Evolutionary conservation across 2,329 filamentous ascomycete genomes (phyloP).

Genomic region (Fusarium metavorans): DNA sequence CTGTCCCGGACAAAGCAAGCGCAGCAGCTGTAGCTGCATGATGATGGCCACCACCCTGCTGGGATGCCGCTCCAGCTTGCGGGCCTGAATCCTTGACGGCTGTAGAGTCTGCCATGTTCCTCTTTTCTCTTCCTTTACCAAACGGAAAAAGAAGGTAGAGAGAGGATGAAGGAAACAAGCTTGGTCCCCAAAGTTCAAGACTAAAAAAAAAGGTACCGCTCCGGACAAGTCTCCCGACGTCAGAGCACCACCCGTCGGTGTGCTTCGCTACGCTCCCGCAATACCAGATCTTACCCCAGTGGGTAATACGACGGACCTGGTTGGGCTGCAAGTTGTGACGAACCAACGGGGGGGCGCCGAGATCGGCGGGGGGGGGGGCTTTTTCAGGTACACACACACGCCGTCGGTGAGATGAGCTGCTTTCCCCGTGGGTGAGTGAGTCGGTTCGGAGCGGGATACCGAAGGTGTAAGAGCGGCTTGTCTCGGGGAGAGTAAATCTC

Average conservation of each 20-base stretch:
- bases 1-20: conserved; percentile 37
- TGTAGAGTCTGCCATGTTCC: background rate
- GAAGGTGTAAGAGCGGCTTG: conserved; percentile 24
- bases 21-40: conserved; percentile 4
- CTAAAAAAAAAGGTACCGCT: background rate
- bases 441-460: conserved; percentile 24
- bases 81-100: conserved; percentile 4
- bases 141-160: background rate
- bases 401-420: background rate
- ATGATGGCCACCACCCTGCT: conserved; percentile 8
- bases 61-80: conserved; percentile 25
- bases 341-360: conserved; percentile 14
- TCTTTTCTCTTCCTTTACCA: too few species aligned
- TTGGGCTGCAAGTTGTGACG: conserved; percentile 12
- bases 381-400: background rate
- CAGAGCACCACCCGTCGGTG: background rate
- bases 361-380: conserved; percentile 14
- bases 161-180: background rate
- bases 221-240: conserved; percentile 4
- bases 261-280: conserved; percentile 4
- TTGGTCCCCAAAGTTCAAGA: background rate
- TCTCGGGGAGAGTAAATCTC: conserved; percentile 1
- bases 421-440: background rate
- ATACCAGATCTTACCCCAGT: conserved; percentile 14
- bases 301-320: conserved; percentile 33